Base-by-base conservation (phyloP, 2,329 filamentous ascomycete genomes). In the Cryphonectria radicalis region DNA sequence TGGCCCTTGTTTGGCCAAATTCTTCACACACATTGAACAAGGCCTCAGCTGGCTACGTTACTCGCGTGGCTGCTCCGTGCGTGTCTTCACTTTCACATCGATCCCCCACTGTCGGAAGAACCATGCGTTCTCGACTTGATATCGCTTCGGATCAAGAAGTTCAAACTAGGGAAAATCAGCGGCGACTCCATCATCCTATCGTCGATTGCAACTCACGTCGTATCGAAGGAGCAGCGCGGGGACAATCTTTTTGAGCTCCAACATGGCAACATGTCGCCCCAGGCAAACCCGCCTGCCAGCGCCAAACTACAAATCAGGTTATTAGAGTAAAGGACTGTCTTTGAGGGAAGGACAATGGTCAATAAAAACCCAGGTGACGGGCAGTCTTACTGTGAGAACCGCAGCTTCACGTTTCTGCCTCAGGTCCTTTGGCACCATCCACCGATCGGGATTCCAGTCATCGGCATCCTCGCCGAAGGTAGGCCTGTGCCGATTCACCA, bases 241-340 rank as follows among this genome's bases (percentile, higher is more conserved):
- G 5, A 79, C 59, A 8, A 79, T 40, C 71, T 79, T 79, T 66
- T 78, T 78, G 28, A 79, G 66, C 66, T 79, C 78, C 13, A 79
- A 60, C 22, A 78, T 74, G 10, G 74, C 77, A 37, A 79, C 65
- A 62, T 77, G 72, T 37, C 73, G 74, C 13, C 77, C 77, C 7
- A 77, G 68, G 68, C 77, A 78, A 28, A 77, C 72, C 4, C 77
- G 74, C n/a, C 74, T 66, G 2, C 77, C 77, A 55, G 75, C 74
- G 32, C 75, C 75, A 57, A 76, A 77, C 76, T 77, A 37, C 37
- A 37, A 63, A 17, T 40, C 60, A 35, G 7, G n/a, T 35, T 37
- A 19, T 71, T 8, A 71, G 70, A 71, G 70, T 55, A 55, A 62
- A 7, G 10, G 37, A 37, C 10, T 1, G 37, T 37, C 37, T 22